phyloP scores from a whole-genome alignment of 768 basidiomycete species.

The Hortiboletus flavorubellus region DNA sequence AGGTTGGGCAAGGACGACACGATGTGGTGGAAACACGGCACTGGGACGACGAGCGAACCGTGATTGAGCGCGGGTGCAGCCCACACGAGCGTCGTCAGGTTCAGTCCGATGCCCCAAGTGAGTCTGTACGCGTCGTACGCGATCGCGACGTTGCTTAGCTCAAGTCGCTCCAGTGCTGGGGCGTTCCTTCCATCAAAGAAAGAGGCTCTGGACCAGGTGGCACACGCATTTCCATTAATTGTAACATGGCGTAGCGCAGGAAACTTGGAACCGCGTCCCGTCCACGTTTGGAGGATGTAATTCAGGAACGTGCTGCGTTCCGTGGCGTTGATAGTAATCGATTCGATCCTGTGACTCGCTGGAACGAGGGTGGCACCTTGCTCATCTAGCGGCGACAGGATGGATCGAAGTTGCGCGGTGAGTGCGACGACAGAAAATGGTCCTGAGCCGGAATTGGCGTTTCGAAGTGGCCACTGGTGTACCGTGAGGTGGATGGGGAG shows the following conservation, averaged over 20 bases:
- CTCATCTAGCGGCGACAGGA: conserved; percentile 5
- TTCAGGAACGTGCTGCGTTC: conserved; percentile 15
- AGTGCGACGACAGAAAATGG: conserved; percentile 15
- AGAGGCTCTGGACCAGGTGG: conserved; percentile 17
- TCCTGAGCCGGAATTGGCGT: not conserved
- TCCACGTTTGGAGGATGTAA: conserved; percentile 21
- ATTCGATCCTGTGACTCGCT: conserved; percentile 14
- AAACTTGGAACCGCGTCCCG: conserved; percentile 11
- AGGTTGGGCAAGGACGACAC: conserved; percentile 21
- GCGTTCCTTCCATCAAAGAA: conserved; percentile 21
- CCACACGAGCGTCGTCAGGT: conserved; percentile 25
- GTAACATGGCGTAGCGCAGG: conserved; percentile 5
- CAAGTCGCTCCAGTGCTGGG: conserved; percentile 10
- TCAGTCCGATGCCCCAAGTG: conserved; percentile 11
- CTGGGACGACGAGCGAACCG: conserved; percentile 14
- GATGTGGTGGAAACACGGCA: conserved; percentile 16
- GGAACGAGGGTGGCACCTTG: not conserved
- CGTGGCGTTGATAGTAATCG: conserved; percentile 15
- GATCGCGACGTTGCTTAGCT: conserved; percentile 20
- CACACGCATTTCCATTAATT: conserved; percentile 14
- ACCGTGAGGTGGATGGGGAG: conserved; percentile 14
- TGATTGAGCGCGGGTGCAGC: conserved; percentile 5
- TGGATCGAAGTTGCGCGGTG: conserved; percentile 14
- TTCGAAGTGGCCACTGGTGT: conserved; percentile 21
- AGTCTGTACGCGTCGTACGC: conserved; percentile 3